phyloP scores from a whole-genome alignment of 148 eudicot species.

The Agrostemma githago region DNA sequence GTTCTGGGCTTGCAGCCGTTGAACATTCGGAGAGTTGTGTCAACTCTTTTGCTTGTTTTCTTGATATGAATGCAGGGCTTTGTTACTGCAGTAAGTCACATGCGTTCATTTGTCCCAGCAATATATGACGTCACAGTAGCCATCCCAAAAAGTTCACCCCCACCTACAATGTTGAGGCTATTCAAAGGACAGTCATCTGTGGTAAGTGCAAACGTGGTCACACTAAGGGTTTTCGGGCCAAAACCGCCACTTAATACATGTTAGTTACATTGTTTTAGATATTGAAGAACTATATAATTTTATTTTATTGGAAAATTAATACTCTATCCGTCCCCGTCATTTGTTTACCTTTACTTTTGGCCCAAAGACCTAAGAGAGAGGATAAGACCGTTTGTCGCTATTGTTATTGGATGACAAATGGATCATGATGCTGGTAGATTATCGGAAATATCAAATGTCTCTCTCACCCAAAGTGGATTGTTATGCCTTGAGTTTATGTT shows the following conservation, averaged over 20 bases:
- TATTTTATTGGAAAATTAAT: background rate
- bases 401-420: too few species aligned
- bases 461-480: too few species aligned
- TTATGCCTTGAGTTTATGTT: background rate
- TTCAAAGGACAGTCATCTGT: slow-evolving; percentile 84
- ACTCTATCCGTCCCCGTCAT: too few species aligned
- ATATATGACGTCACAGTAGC: slow-evolving; percentile 78
- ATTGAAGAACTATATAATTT: background rate
- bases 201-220: slow-evolving; percentile 42
- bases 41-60: slow-evolving; percentile 11
- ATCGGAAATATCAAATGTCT: too few species aligned
- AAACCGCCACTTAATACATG: background rate
- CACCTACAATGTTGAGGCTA: slow-evolving; percentile 80
- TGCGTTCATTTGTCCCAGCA: slow-evolving; percentile 91
- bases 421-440: too few species aligned
- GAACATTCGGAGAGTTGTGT: background rate
- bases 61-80: slow-evolving; percentile 57
- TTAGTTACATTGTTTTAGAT: background rate
- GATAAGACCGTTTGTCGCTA: too few species aligned
- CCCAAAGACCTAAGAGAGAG: background rate
- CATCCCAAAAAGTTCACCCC: slow-evolving; percentile 68
- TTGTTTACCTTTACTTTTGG: background rate
- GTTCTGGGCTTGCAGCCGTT: slow-evolving; percentile 10
- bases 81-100: slow-evolving; percentile 79
- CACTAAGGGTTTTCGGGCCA: background rate